Percentiles rank a stretch among this genome's conserved stretches.
These are phyloP conservation scores for Thalassiosira hispida DNA, from an alignment of 352 stramenopile species.

Conservation along the genomic window DNA sequence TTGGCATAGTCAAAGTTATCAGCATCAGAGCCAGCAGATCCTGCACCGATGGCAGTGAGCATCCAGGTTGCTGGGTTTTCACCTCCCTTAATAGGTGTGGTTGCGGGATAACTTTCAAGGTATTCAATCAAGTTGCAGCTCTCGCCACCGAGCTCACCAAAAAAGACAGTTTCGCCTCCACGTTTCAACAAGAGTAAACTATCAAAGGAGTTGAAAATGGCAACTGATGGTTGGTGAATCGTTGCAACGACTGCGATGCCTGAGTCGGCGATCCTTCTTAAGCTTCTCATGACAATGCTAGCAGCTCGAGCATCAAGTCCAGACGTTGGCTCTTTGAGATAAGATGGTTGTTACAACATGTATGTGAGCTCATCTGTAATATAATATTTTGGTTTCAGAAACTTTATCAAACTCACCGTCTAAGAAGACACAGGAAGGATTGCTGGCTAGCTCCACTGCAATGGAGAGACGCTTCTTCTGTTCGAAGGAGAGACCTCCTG, in stretches of 20 bases:
- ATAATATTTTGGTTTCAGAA: too few relatives aligned
- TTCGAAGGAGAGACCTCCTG: constrained; percentile 69
- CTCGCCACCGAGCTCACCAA: constrained; percentile 88
- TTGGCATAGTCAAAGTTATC: constrained; percentile 65
- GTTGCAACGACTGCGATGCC: constrained; percentile 90
- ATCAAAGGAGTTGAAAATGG: constrained; percentile 93
- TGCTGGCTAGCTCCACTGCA: constrained; percentile 68
- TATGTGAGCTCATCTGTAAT: too few relatives aligned
- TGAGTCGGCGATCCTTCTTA: constrained; percentile 89
- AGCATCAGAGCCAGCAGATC: constrained; percentile 23
- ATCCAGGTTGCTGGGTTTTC: constrained; percentile 66
- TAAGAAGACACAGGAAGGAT: constrained; percentile 88
- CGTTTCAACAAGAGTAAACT: constrained; percentile 88
- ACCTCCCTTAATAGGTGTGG: constrained; percentile 63
- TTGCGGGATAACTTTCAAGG: constrained; percentile 85
- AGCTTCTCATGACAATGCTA: constrained; percentile 88
- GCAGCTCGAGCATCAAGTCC: constrained; percentile 83
- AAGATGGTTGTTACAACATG: background rate
- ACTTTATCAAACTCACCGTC: constrained; percentile 22
- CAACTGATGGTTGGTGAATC: constrained; percentile 88
- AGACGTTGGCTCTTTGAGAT: background rate
- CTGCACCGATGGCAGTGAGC: constrained; percentile 66
- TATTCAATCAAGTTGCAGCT: constrained; percentile 89
- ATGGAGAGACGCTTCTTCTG: constrained; percentile 68
- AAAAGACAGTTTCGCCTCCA: constrained; percentile 90